phyloP scores from a whole-genome alignment of 139 green algal species.

The Coelastrella sp. region DNA sequence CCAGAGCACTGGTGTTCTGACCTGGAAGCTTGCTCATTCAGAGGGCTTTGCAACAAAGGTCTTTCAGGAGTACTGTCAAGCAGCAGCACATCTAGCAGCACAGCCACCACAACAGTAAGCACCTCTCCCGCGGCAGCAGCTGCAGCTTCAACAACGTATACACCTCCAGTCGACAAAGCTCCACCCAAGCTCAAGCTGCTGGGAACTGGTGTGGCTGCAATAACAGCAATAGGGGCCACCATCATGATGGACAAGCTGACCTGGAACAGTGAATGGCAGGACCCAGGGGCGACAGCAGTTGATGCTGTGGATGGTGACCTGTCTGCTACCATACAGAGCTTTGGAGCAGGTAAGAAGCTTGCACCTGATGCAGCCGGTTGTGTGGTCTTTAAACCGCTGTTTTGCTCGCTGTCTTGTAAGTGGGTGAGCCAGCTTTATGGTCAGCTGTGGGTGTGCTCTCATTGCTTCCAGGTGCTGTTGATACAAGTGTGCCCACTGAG shows the following conservation, averaged over 20 bases:
- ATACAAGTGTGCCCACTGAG: constrained; percentile 51
- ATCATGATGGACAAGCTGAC: constrained; percentile 48
- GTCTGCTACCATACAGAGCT: constrained; percentile 31
- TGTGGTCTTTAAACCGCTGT: no score
- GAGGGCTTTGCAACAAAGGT: neutral
- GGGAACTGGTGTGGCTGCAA: constrained; percentile 26
- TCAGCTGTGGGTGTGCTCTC: neutral
- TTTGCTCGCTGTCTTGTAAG: no score
- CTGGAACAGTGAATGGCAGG: constrained; percentile 32
- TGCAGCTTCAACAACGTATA: neutral
- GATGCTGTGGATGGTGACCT: constrained; percentile 59
- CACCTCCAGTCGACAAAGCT: constrained; percentile 36
- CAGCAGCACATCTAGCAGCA: neutral
- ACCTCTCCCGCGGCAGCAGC: neutral
- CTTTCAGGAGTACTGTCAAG: neutral
- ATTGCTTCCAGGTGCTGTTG: constrained; percentile 37
- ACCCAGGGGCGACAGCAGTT: constrained; percentile 51
- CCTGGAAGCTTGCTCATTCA: constrained; percentile 8
- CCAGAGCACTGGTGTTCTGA: constrained; percentile 37
- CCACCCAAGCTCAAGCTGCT: constrained; percentile 44
- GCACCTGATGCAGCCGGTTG: no score
- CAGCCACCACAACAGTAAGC: neutral
- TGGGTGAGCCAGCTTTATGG: no score
- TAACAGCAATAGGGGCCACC: constrained; percentile 18
- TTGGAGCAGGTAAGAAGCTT: no score